Percentiles rank a stretch among this genome's conserved stretches.
These are phyloP conservation scores for Ustilago trichophora DNA, from an alignment of 1,284 basidiomycete species.

Conservation along the genomic window DNA sequence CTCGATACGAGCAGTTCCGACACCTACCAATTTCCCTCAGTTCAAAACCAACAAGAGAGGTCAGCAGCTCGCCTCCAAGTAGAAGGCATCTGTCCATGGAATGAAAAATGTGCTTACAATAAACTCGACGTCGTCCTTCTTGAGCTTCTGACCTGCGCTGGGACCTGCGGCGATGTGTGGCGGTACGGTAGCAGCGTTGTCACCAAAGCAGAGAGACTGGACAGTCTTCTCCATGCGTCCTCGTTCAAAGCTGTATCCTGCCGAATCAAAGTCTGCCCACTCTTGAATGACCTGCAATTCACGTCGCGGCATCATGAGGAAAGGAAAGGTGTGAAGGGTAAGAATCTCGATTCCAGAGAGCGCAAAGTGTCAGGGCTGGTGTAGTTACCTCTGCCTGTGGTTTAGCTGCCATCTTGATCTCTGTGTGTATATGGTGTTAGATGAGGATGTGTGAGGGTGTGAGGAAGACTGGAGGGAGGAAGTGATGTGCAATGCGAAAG, in stretches of 20 bases:
- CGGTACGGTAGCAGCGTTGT: slow-evolving; percentile 40
- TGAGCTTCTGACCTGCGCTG: slow-evolving; percentile 50
- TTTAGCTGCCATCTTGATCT: slow-evolving; percentile 12
- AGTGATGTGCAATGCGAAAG: too few species aligned
- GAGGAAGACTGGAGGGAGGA: too few species aligned
- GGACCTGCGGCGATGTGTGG: slow-evolving; percentile 39
- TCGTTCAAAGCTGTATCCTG: slow-evolving; percentile 59
- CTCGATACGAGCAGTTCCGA: slow-evolving; percentile 43
- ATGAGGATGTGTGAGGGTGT: too few species aligned
- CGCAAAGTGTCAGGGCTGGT: too few species aligned
- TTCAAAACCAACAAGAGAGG: too few species aligned
- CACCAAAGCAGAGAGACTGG: slow-evolving; percentile 55
- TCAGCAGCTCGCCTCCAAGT: too few species aligned
- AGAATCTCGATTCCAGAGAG: too few species aligned
- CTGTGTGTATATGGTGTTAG: not conserved
- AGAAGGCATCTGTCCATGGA: too few species aligned
- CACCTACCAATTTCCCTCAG: too few species aligned
- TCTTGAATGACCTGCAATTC: slow-evolving; percentile 65
- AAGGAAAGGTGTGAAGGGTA: too few species aligned
- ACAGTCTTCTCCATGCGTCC: slow-evolving; percentile 59
- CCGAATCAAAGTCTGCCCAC: slow-evolving; percentile 61
- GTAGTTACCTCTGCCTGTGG: slow-evolving; percentile 39
- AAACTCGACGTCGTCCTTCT: slow-evolving; percentile 53
- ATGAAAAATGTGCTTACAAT: too few species aligned
- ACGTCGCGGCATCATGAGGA: too few species aligned